Evolutionary conservation across 805 yeast genomes (phyloP).

Genomic region (Kodamaea neixiangensis): DNA sequence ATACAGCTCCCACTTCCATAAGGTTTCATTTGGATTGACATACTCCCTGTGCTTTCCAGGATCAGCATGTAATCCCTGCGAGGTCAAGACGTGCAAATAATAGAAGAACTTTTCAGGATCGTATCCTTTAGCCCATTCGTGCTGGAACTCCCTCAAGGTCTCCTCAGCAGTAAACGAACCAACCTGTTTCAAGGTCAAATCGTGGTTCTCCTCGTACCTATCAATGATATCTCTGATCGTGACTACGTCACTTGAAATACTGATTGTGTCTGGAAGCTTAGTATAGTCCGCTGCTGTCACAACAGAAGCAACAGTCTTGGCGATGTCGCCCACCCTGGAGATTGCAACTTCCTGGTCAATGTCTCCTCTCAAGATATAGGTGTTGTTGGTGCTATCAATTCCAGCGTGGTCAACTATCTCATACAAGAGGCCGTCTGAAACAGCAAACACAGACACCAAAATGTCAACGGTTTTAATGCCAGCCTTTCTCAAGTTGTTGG

Average conservation of each 20-base stretch:
- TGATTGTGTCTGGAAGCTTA: conserved; percentile 44
- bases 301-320: conserved; percentile 18
- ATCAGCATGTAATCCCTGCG: conserved; percentile 44
- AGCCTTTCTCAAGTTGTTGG: conserved; percentile 37
- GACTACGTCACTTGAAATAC: conserved; percentile 44
- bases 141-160: conserved; percentile 30
- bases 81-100: conserved; percentile 32
- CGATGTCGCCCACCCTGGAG: conserved; percentile 29
- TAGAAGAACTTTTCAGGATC: conserved; percentile 33
- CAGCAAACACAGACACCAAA: conserved; percentile 39
- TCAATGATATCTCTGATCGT: conserved; percentile 40
- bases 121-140: conserved; percentile 30
- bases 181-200: conserved; percentile 23
- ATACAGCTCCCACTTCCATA: conserved; percentile 45
- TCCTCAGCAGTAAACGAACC: conserved; percentile 22
- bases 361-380: conserved; percentile 42
- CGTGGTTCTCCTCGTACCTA: conserved; percentile 42
- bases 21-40: conserved; percentile 46
- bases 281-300: conserved; percentile 29
- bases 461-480: conserved; percentile 53
- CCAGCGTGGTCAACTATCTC: conserved; percentile 40
- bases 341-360: conserved; percentile 38
- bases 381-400: conserved; percentile 35
- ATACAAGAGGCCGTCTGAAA: conserved; percentile 34
- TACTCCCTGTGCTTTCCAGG: conserved; percentile 39